Conservation (phyloP, 106 monocot genomes). For the Allium sativum region DNA sequence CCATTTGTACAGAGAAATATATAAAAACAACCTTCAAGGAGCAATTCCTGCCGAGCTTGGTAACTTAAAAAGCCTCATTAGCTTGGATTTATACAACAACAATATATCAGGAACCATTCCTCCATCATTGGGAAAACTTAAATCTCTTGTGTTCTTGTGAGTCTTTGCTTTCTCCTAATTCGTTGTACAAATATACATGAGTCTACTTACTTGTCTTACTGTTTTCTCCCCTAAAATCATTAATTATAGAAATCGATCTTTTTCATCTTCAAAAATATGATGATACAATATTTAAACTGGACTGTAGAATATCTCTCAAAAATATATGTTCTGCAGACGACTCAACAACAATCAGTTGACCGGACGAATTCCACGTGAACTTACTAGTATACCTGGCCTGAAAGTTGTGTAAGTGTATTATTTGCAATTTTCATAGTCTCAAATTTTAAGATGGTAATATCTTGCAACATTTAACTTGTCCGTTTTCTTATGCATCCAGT, state of each 20-base stretch:
- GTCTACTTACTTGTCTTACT: no score
- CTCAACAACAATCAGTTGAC: conserved; percentile 72
- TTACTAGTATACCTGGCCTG: conserved; percentile 57
- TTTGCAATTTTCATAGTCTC: neutral
- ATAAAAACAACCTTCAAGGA: conserved; percentile 88
- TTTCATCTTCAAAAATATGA: no score
- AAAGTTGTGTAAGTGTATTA: conserved; percentile 87
- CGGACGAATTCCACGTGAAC: conserved; percentile 79
- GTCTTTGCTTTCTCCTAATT: conserved; percentile 10
- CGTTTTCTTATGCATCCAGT: conserved; percentile 25
- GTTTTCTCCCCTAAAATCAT: neutral
- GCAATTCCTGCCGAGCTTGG: conserved; percentile 72
- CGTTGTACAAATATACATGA: neutral
- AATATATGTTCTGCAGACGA: conserved; percentile 24
- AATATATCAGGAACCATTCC: conserved; percentile 90
- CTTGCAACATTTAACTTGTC: neutral
- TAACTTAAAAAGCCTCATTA: conserved; percentile 74
- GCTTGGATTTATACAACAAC: conserved; percentile 95
- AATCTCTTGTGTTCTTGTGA: conserved; percentile 92
- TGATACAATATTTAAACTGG: no score
- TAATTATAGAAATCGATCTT: no score
- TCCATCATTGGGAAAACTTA: conserved; percentile 69
- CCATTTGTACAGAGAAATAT: conserved; percentile 55
- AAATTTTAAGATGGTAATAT: neutral
- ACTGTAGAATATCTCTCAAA: no score